phyloP scores from a whole-genome alignment of 2,329 filamentous ascomycete genomes.

The Aspergillaceae sp. region DNA sequence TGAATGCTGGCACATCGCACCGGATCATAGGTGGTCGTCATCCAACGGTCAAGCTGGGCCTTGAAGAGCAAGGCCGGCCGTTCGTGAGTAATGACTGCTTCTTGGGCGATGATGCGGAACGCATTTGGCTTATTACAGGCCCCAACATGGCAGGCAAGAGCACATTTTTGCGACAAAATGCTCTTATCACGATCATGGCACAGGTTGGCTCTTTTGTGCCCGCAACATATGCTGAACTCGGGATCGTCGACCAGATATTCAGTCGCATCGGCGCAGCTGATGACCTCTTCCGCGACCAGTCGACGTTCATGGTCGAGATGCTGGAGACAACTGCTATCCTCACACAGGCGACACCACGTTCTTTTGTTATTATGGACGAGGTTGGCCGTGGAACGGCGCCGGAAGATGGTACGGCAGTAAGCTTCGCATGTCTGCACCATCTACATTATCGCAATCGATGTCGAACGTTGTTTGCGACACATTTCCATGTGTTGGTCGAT shows the following conservation, averaged over 20 bases:
- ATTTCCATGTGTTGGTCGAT: slow-evolving; percentile 81
- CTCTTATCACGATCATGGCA: slow-evolving; percentile 84
- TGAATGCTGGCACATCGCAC: slow-evolving; percentile 59
- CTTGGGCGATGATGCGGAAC: slow-evolving; percentile 67
- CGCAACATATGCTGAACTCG: slow-evolving; percentile 73
- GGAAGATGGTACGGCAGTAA: slow-evolving; percentile 81
- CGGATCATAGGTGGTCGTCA: slow-evolving; percentile 80
- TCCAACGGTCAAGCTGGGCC: slow-evolving; percentile 79
- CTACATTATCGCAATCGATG: slow-evolving; percentile 68
- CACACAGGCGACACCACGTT: slow-evolving; percentile 69
- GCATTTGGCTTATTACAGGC: slow-evolving; percentile 58
- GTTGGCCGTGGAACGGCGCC: slow-evolving; percentile 91
- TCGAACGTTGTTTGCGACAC: slow-evolving; percentile 83
- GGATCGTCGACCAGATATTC: slow-evolving; percentile 92
- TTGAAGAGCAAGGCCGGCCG: slow-evolving; percentile 66
- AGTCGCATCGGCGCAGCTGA: slow-evolving; percentile 89
- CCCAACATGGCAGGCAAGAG: slow-evolving; percentile 99
- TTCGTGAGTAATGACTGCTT: slow-evolving; percentile 84
- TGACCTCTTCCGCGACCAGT: slow-evolving; percentile 88
- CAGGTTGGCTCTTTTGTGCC: slow-evolving; percentile 92
- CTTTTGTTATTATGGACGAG: slow-evolving; percentile 98
- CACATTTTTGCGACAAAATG: slow-evolving; percentile 92
- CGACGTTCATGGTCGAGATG: slow-evolving; percentile 99
- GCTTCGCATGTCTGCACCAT: slow-evolving; percentile 80
- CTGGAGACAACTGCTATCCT: slow-evolving; percentile 89